Conservation (phyloP, 192 early-diverging fungal species). For the Coemansia sp. region DNA sequence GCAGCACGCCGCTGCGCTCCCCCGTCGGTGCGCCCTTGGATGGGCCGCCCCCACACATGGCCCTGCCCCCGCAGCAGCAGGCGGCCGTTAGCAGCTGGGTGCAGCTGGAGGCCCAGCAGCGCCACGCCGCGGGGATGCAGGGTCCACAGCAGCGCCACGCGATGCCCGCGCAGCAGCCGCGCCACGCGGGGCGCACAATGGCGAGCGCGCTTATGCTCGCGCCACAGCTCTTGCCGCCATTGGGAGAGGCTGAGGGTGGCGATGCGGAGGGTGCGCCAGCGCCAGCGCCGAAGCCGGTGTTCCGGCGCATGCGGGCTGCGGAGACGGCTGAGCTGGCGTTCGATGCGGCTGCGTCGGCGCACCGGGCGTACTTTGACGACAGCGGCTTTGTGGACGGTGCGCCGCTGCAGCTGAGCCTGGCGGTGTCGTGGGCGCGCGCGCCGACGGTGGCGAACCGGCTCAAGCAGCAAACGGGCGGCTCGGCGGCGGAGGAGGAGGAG, state of each 20-base stretch:
- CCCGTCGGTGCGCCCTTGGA: neutral
- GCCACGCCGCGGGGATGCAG: neutral
- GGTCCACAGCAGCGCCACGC: neutral
- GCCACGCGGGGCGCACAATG: slow-evolving; percentile 24
- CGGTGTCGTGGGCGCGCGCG: slow-evolving; percentile 30
- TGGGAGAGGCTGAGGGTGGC: slow-evolving; percentile 6
- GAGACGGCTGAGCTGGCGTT: slow-evolving; percentile 46
- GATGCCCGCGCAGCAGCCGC: neutral
- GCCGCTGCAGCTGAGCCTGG: slow-evolving; percentile 41
- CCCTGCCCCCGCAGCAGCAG: neutral
- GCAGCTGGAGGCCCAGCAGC: slow-evolving; percentile 41
- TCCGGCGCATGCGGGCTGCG: slow-evolving; percentile 21
- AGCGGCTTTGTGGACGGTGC: slow-evolving; percentile 41
- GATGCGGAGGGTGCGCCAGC: neutral
- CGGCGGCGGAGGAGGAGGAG: neutral
- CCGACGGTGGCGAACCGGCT: slow-evolving; percentile 26
- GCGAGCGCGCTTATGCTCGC: slow-evolving; percentile 28
- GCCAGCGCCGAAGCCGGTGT: slow-evolving; percentile 23
- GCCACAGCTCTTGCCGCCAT: neutral
- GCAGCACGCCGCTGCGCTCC: slow-evolving; percentile 22
- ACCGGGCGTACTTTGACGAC: slow-evolving; percentile 41
- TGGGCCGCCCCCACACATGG: neutral
- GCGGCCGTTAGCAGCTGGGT: slow-evolving; percentile 42
- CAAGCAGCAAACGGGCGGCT: slow-evolving; percentile 17
- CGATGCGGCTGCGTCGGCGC: slow-evolving; percentile 12